Percentiles rank a stretch among this genome's conserved stretches.
phyloP scores from a whole-genome alignment of 129 eudicot genomes.

The Ambrosia artemisiifolia region DNA sequence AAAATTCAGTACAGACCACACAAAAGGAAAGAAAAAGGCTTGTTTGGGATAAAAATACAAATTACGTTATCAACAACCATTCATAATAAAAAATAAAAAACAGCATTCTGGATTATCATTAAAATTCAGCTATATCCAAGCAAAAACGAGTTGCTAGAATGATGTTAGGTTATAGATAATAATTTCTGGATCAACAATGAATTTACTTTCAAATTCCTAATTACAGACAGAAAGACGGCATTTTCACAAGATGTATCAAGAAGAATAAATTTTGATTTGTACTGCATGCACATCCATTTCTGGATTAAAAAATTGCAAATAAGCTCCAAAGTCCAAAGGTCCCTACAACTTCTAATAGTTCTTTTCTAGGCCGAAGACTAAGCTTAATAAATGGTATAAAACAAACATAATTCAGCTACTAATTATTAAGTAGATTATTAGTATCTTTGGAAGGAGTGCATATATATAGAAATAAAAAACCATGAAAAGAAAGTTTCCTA shows the following conservation, averaged over 20 bases:
- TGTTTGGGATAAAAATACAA: not conserved
- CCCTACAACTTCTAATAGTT: slow-evolving; percentile 7
- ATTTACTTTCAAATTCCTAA: not conserved
- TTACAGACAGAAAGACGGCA: not conserved
- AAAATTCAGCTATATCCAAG: not conserved
- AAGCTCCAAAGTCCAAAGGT: not conserved
- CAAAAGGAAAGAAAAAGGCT: not conserved
- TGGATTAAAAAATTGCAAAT: not conserved
- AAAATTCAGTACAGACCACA: slow-evolving; percentile 5
- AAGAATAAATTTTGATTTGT: not conserved
- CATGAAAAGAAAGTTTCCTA: not conserved
- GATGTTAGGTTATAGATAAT: not conserved
- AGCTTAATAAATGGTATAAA: not conserved
- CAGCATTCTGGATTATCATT: too few relatives aligned
- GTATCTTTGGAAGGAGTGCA: not conserved
- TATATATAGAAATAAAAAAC: not conserved
- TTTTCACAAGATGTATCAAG: not conserved
- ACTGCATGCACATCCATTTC: not conserved
- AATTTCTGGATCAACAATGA: not conserved
- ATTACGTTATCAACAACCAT: not conserved
- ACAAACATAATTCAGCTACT: not conserved
- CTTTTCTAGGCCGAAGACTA: not conserved
- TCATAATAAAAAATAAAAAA: not conserved
- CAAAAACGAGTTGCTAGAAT: not conserved
- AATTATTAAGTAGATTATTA: too few relatives aligned